Conservation (phyloP, 1,284 basidiomycete species). For the Apiotrichum domesticum region DNA sequence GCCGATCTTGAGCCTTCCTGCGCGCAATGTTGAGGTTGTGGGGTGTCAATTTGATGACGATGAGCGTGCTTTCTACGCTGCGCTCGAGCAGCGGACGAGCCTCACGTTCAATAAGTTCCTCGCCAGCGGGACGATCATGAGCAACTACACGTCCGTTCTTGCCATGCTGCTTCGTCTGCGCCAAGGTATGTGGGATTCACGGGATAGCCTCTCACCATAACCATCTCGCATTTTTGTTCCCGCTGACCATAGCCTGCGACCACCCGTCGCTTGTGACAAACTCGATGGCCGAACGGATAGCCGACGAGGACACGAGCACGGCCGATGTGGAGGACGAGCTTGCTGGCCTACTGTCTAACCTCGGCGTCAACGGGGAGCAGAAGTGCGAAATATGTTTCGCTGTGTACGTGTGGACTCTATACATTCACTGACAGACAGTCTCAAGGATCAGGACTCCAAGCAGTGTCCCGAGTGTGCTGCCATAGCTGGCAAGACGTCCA, state of each 20-base stretch:
- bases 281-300: constrained; percentile 64
- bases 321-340: constrained; percentile 58
- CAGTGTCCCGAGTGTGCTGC: constrained; percentile 57
- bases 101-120: constrained; percentile 65
- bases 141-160: constrained; percentile 77
- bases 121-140: constrained; percentile 53
- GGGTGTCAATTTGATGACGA: constrained; percentile 64
- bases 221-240: no score
- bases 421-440: constrained; percentile 11
- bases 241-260: constrained; percentile 62
- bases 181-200: constrained; percentile 58
- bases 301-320: constrained; percentile 52
- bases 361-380: constrained; percentile 56
- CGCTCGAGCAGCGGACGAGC: constrained; percentile 68
- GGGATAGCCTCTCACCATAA: no score
- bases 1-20: constrained; percentile 75
- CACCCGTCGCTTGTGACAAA: constrained; percentile 75
- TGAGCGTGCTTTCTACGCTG: constrained; percentile 76
- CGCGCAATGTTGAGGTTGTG: constrained; percentile 64
- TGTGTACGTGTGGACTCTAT: constrained; percentile 51
- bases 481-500: background rate
- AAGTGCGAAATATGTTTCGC: constrained; percentile 71
- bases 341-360: constrained; percentile 63
- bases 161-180: constrained; percentile 76
- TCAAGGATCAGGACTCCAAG: constrained; percentile 28